Conservation (phyloP, 371 early-diverging fungal species). For the Apophysomyces trapeziformis region DNA sequence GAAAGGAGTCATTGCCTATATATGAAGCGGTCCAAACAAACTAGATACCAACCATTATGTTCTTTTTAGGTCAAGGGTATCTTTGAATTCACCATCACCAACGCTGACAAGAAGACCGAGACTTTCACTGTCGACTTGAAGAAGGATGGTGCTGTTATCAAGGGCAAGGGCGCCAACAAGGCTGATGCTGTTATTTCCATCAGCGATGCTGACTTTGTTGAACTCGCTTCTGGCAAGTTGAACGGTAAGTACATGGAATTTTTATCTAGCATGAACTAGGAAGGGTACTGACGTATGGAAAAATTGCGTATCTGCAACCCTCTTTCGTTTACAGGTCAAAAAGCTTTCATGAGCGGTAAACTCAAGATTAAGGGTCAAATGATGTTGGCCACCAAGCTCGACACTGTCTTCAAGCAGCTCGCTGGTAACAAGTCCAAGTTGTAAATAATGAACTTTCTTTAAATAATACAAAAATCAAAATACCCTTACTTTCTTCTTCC, state of each 20-base stretch:
- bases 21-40: too few relatives aligned
- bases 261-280: neutral
- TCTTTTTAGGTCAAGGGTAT: conserved; percentile 58
- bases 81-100: conserved; percentile 77
- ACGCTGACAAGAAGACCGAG: conserved; percentile 56
- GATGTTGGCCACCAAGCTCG: conserved; percentile 75
- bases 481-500: neutral
- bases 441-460: conserved; percentile 26
- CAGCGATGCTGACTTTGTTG: conserved; percentile 77
- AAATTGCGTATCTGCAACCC: neutral
- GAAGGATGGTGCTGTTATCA: conserved; percentile 49
- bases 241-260: conserved; percentile 47
- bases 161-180: conserved; percentile 61
- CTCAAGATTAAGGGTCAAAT: conserved; percentile 80
- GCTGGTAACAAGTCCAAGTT: conserved; percentile 42
- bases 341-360: conserved; percentile 80
- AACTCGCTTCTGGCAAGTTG: conserved; percentile 76
- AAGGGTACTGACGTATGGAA: neutral
- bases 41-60: neutral
- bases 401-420: conserved; percentile 46
- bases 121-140: conserved; percentile 74
- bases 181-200: conserved; percentile 61
- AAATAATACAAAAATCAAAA: neutral
- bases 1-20: too few relatives aligned
- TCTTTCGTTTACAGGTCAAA: conserved; percentile 19